Base-by-base conservation (phyloP, 345 rosid genomes). In the Kernera saxatilis region DNA sequence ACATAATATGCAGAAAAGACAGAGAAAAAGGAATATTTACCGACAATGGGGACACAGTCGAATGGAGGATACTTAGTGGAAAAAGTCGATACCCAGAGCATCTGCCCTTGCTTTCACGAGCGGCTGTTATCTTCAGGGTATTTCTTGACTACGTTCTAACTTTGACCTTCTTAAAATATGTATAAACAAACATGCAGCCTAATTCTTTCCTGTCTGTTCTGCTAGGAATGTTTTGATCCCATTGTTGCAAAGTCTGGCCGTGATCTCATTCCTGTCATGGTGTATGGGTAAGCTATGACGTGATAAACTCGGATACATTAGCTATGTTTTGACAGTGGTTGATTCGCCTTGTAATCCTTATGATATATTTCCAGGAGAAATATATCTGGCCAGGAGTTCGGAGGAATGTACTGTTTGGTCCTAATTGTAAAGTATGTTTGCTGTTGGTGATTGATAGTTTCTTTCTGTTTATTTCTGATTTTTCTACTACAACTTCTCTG, bases 231-330 rank as follows among this genome's bases (percentile, higher is more conserved):
- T 76, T 95, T 95, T 78, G 95, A 89, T 83, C 98, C 99, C 32
- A 95, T 95, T 66, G 85, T 88, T 69, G 91, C 93, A 15, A 78
- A 77, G 78, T 82, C 81, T 52, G 97, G 97, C n/a, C 96, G 98
- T 72, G 99, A 95, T 88, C 88, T 95, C 75, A 92, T 95, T 82
- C 97, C 97, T 76, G 83, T 87, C 66, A 95, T 95, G 99, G 98
- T 95, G 73, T 85, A 88, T 57, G 98, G 99, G 99, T 95, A 85
- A 75, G 86, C 49, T 43, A 69, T 23, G 59, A 32, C 10, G 32
- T 39, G 39, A 69, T 22, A 55, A 70, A 29, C 39, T 63, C 46
- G 0, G 10, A 22, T 8, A 55, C 37, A 30, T 9, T 40, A 17
- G 25, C 53, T 10, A 35, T 36, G 45, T 52, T 54, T 43, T 43